Evolutionary conservation across 1,139 yeast species (phyloP).

Genomic region (Suhomyces bribrorum): DNA sequence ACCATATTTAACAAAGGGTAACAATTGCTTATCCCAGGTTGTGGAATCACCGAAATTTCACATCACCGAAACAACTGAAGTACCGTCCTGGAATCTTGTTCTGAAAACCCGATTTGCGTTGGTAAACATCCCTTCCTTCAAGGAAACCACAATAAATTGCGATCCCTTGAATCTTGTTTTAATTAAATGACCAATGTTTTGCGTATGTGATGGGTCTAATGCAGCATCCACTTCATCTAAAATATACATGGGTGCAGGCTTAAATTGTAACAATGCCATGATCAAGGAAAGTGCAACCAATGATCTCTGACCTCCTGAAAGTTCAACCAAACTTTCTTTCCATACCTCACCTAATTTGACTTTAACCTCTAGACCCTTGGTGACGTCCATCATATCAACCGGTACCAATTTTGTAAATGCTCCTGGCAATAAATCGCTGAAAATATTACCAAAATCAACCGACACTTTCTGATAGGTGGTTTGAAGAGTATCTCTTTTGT

Average conservation of each 20-base stretch:
- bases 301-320: conserved; percentile 97
- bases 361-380: conserved; percentile 88
- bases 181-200: conserved; percentile 93
- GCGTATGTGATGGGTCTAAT: conserved; percentile 93
- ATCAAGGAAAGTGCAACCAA: conserved; percentile 88
- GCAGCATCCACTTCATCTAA: conserved; percentile 99
- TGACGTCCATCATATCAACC: conserved; percentile 74
- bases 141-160: conserved; percentile 92
- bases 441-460: conserved; percentile 87
- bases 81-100: conserved; percentile 94
- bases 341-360: conserved; percentile 90
- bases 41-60: conserved; percentile 14
- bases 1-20: no score
- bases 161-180: conserved; percentile 94
- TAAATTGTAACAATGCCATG: conserved; percentile 86
- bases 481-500: conserved; percentile 79
- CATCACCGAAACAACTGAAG: conserved; percentile 80
- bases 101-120: conserved; percentile 94
- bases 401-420: conserved; percentile 90
- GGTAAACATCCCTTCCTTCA: conserved; percentile 97
- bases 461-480: conserved; percentile 87
- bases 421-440: conserved; percentile 85
- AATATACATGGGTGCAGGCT: conserved; percentile 98
- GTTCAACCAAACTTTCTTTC: conserved; percentile 94
- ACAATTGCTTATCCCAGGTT: neutral